Evolutionary conservation across 305 asterid species (phyloP).

Genomic region (Fraxinus nigra): DNA sequence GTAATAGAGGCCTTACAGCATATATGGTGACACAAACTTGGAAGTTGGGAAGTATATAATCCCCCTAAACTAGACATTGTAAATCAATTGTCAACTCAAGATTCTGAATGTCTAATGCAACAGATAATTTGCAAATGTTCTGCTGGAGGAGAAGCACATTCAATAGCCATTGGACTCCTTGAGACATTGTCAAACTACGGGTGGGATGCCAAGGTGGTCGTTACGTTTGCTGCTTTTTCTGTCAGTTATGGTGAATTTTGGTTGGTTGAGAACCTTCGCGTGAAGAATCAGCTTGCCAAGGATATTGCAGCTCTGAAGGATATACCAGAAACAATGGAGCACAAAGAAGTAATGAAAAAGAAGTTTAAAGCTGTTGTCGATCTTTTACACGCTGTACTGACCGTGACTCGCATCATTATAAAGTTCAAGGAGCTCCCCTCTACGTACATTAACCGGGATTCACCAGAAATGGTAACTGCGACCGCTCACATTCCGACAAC

Average conservation of each 20-base stretch:
- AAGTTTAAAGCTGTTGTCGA: conserved; percentile 43
- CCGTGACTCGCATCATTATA: conserved; percentile 53
- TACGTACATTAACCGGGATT: conserved; percentile 40
- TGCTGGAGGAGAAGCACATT: conserved; percentile 68
- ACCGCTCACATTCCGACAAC: conserved; percentile 74
- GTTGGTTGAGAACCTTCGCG: conserved; percentile 69
- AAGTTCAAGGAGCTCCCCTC: conserved; percentile 69
- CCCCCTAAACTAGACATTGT: not conserved
- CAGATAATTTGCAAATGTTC: conserved; percentile 67
- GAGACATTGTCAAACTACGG: conserved; percentile 56
- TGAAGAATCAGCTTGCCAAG: conserved; percentile 56
- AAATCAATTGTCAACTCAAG: not conserved
- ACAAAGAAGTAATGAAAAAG: conserved; percentile 36
- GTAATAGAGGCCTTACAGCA: not conserved
- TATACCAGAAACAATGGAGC: conserved; percentile 57
- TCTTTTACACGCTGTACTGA: conserved; percentile 39
- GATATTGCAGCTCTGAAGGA: conserved; percentile 76
- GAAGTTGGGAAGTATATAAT: not conserved
- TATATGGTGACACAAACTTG: not conserved
- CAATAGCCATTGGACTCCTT: conserved; percentile 61
- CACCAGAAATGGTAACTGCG: conserved; percentile 52
- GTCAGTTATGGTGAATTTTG: conserved; percentile 87
- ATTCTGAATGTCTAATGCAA: not conserved
- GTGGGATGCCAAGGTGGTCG: conserved; percentile 83
- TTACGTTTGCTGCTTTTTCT: conserved; percentile 74